Conservation (phyloP, 2,329 filamentous ascomycete genomes). For the Ramichloridium luteum region DNA sequence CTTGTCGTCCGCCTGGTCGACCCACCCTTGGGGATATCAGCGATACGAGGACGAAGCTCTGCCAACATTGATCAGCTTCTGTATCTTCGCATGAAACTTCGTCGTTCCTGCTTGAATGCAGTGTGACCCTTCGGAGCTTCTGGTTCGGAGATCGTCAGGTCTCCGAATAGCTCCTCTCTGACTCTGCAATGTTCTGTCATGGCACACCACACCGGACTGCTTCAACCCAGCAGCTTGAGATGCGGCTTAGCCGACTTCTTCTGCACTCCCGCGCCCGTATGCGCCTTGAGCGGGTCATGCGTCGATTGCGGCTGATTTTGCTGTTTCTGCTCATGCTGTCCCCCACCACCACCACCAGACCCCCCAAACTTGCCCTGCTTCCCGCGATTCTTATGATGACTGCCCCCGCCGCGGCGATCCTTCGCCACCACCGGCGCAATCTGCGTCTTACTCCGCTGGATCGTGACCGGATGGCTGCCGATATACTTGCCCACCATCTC, state of each 20-base stretch:
- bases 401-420: slow-evolving; percentile 43
- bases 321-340: too few relatives aligned
- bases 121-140: too few relatives aligned
- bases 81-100: too few relatives aligned
- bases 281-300: slow-evolving; percentile 22
- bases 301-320: not conserved
- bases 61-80: too few relatives aligned
- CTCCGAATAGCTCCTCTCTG: too few relatives aligned
- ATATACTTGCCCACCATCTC: slow-evolving; percentile 99
- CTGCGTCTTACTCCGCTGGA: slow-evolving; percentile 83
- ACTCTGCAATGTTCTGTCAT: not conserved
- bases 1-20: too few relatives aligned
- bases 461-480: slow-evolving; percentile 70
- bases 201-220: too few relatives aligned
- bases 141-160: too few relatives aligned
- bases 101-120: too few relatives aligned
- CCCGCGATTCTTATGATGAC: slow-evolving; percentile 26
- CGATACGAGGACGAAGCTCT: too few relatives aligned
- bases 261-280: slow-evolving; percentile 23
- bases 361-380: slow-evolving; percentile 35
- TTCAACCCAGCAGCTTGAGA: slow-evolving; percentile 21
- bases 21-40: too few relatives aligned
- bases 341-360: too few relatives aligned
- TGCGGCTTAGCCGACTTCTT: slow-evolving; percentile 19
- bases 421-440: slow-evolving; percentile 61